These are phyloP conservation scores for Trichoderma sp. DNA, from an alignment of 2,329 filamentous ascomycete species.

Conservation along the genomic window DNA sequence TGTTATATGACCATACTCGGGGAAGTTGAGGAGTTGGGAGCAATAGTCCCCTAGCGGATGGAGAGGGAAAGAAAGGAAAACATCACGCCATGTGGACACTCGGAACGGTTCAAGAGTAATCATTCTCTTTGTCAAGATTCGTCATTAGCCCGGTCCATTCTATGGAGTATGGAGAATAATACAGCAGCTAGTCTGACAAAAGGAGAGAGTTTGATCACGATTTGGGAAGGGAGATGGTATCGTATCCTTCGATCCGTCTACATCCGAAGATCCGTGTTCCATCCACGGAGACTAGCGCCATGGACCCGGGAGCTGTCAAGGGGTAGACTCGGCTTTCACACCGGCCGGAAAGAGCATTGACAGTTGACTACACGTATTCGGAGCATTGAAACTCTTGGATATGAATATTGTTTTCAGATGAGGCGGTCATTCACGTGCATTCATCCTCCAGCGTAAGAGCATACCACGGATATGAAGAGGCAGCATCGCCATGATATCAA, in stretches of 20 bases:
- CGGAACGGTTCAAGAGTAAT: neutral
- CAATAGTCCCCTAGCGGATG: neutral
- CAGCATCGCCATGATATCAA: neutral
- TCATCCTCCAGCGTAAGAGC: neutral
- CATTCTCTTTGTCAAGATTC: neutral
- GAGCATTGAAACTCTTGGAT: neutral
- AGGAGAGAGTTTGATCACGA: neutral
- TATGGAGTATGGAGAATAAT: neutral
- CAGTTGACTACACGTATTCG: neutral
- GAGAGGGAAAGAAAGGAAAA: neutral
- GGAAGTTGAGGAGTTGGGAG: neutral
- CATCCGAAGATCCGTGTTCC: conserved; percentile 4
- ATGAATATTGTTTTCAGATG: neutral
- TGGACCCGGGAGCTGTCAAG: neutral
- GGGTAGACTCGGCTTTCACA: conserved; percentile 9
- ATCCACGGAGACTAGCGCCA: neutral
- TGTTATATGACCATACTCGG: neutral
- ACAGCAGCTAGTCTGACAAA: neutral
- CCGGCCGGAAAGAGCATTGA: neutral
- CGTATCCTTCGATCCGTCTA: neutral
- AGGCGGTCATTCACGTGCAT: neutral
- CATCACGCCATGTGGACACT: conserved; percentile 9
- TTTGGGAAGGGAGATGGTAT: neutral
- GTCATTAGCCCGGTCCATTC: neutral
- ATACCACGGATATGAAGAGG: neutral